phyloP scores from a whole-genome alignment of 1,139 yeast genomes.

The Wickerhamomyces sp. region DNA sequence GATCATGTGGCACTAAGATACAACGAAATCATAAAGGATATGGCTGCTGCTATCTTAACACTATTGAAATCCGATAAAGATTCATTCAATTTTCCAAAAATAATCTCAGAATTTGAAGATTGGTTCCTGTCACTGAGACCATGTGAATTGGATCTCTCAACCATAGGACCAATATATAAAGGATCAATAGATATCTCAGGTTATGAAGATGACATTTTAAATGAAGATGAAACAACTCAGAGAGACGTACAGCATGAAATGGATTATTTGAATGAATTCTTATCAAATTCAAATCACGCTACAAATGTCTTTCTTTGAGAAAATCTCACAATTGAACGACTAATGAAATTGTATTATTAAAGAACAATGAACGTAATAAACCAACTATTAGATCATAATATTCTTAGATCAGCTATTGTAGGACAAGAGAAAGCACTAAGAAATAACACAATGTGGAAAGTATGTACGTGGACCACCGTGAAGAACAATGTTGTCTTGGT shows the following conservation, averaged over 20 bases:
- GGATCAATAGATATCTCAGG: not conserved
- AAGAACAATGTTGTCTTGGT: not conserved
- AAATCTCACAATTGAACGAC: not conserved
- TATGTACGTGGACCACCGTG: not conserved
- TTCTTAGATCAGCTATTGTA: too few species aligned
- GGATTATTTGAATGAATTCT: not conserved
- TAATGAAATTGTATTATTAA: not conserved
- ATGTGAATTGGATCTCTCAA: not conserved
- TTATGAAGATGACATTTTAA: not conserved
- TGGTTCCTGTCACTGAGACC: not conserved
- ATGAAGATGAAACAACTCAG: not conserved
- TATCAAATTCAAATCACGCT: too few species aligned
- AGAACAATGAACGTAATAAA: not conserved
- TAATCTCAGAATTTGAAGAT: not conserved
- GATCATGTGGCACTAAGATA: constrained; percentile 16
- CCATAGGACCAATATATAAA: not conserved
- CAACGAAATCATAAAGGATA: constrained; percentile 12
- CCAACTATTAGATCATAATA: too few species aligned
- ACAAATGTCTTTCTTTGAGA: too few species aligned
- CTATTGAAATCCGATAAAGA: not conserved
- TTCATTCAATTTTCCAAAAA: not conserved
- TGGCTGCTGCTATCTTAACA: not conserved
- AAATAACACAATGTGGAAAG: not conserved
- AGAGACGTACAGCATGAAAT: not conserved
- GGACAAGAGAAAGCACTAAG: too few species aligned